Base-by-base conservation (phyloP, 2,329 filamentous ascomycete genomes). In the Fusarium pseudonygamai region DNA sequence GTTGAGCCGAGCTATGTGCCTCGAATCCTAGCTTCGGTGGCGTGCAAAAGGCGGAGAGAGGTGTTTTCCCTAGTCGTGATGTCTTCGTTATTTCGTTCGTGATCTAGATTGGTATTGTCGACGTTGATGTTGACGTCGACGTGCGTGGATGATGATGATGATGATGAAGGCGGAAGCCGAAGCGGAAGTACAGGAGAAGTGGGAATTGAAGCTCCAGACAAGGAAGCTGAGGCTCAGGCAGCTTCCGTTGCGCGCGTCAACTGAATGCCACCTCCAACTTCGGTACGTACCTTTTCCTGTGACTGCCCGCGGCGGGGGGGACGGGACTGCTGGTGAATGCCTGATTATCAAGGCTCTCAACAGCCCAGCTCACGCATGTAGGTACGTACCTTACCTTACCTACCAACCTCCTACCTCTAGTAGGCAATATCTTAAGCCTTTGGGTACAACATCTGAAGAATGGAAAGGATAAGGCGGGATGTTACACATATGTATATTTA, bases 211-310 rank as follows among this genome's bases (percentile, higher is more conserved):
- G 73, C 73, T 75, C 73, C 74, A 46, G 73, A 71, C 69, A 73
- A 70, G 67, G 65, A 69, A 69, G 69, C 61, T 73, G 59, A 69
- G 79, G 78, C 80, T 81, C 83, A 84, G 83, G 83, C 83, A 84
- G 82, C 83, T 84, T 79, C 78, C 74, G 76, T 79, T 79, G 82
- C 83, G 83, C 82, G 83, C 82, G 83, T 84, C 82, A 83, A 78
- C 77, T 75, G 40, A 60, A 60, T 53, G 43, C 37, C 42, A 60
- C 57, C 56, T 63, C 47, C 52, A 58, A 52, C 43, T 55, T 43
- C 26, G 61, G 50, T 71, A 75, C 70, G 72, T 67, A 75, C 59
- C 58, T 45, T 39, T 18, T 15, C 14, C n/a, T 43, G 67, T 63
- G 56, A 56, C 61, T 55, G 32, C 32, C 32, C 32, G 32, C 32